Base-by-base conservation (phyloP, 352 stramenopile species). In the Pythium periplocum region DNA sequence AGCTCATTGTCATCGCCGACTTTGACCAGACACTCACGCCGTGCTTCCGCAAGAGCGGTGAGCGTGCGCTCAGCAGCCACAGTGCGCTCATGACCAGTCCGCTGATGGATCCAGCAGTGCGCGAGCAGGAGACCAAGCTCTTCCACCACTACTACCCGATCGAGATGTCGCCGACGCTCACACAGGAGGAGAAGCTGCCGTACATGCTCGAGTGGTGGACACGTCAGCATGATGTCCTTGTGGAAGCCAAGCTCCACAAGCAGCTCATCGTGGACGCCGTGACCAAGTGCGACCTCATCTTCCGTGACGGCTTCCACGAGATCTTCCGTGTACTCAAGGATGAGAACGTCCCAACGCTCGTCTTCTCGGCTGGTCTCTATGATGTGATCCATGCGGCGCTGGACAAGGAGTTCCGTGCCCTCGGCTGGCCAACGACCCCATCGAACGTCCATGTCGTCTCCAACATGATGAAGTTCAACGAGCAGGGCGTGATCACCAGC, bases 1-100 rank as follows among this genome's bases (percentile, higher is more conserved):
- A 84, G 53, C 73, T 93, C 32, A 60, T 93, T 37, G 75, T 93
- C 51, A 93, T 93, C 52, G 68, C 83, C 2, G 83, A 93, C 55
- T 93, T 93, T 61, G 83, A 93, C 61, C 83, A 89, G 30, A 93
- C 83, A 39, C 66, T 93, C 48, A 90, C 82, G 37, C 75, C 78
- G 6, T 77, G 78, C 30, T 86, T 73, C 62, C 86, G 79, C 36
- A 61, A 67, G 4, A 26, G 6, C 47, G 58, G 57, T 26, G 55
- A 64, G 2, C 63, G 56, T 11, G 67, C 53, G 3, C 36, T 57
- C 33, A 73, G 57, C 38, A 68, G 55, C 31, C 38, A 42, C 38
- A 12, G 68, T 10, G 51, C 83, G 35, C 51, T 93, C 33, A 75
- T 84, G 62, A 55, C 55, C 12, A 83, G 76, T 53, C 54, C 63